Conservation (phyloP, 2,329 filamentous ascomycete genomes). For the Nigrograna mackinnonii region DNA sequence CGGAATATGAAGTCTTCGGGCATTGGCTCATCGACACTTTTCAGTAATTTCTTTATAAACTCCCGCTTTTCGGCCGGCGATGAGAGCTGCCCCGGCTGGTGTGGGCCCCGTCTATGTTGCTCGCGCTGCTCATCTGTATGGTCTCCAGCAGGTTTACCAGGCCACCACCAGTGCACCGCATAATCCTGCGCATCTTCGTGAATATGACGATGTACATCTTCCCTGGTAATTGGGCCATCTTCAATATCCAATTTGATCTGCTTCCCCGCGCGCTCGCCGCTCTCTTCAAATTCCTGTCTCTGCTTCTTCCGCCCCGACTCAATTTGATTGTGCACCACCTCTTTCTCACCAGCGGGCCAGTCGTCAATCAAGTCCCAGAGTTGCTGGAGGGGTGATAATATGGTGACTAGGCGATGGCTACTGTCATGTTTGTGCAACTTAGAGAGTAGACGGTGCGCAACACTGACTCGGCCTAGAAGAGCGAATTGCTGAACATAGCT, state of each 20-base stretch:
- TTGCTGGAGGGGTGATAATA: constrained; percentile 8
- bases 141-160: neutral
- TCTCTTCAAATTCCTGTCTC: neutral
- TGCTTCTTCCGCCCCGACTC: neutral
- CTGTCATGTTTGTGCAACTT: constrained; percentile 7
- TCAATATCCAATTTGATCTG: neutral
- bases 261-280: constrained; percentile 1
- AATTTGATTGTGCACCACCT: constrained; percentile 3
- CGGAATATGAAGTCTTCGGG: neutral
- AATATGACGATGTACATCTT: neutral
- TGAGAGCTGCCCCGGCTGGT: no score
- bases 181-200: neutral
- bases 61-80: neutral
- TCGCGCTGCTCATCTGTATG: neutral
- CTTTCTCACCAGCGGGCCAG: constrained; percentile 12
- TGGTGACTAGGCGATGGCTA: neutral
- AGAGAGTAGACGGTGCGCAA: constrained; percentile 6
- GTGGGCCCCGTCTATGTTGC: no score
- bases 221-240: neutral
- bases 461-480: constrained; percentile 4
- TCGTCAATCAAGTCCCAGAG: constrained; percentile 6
- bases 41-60: neutral
- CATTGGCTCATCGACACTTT: neutral
- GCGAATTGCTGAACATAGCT: constrained; percentile 10
- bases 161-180: neutral